A percentile compares a stretch with the other conserved stretches of the same genome.
Conservation (phyloP, 495 filamentous ascomycete genomes). For the Penicillium subrubescens region DNA sequence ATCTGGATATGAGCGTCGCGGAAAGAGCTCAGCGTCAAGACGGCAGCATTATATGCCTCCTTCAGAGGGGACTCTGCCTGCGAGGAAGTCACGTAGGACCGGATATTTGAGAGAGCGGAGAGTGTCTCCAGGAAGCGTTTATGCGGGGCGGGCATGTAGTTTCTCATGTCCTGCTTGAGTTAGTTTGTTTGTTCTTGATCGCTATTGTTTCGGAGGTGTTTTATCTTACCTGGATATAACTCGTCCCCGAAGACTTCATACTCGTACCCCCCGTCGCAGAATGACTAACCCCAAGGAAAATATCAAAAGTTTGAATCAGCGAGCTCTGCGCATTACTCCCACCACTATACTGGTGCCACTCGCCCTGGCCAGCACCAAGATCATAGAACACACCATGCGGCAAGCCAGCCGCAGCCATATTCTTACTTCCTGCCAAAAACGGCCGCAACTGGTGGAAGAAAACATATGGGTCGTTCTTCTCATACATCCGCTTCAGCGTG, state of each 20-base stretch:
- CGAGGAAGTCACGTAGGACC: conserved; percentile 69
- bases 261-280: conserved; percentile 79
- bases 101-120: conserved; percentile 74
- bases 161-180: conserved; percentile 75
- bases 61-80: conserved; percentile 60
- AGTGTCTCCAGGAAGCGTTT: conserved; percentile 82
- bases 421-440: conserved; percentile 90
- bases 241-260: conserved; percentile 42
- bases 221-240: conserved; percentile 37
- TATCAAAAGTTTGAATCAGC: conserved; percentile 89
- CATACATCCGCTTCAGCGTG: conserved; percentile 81
- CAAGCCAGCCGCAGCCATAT: conserved; percentile 90
- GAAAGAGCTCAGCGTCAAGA: conserved; percentile 78
- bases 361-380: conserved; percentile 64
- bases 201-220: too few species aligned
- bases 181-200: too few species aligned
- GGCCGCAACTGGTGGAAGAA: conserved; percentile 93
- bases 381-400: conserved; percentile 89
- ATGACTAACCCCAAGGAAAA: conserved; percentile 85
- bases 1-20: conserved; percentile 93
- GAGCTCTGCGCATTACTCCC: conserved; percentile 96
- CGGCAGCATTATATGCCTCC: conserved; percentile 83
- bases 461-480: conserved; percentile 79
- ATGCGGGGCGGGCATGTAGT: conserved; percentile 94
- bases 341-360: conserved; percentile 78